A percentile compares a stretch with the other conserved stretches of the same genome.
phyloP scores from a whole-genome alignment of 345 rosid species.

The Eutrema yunnanense region DNA sequence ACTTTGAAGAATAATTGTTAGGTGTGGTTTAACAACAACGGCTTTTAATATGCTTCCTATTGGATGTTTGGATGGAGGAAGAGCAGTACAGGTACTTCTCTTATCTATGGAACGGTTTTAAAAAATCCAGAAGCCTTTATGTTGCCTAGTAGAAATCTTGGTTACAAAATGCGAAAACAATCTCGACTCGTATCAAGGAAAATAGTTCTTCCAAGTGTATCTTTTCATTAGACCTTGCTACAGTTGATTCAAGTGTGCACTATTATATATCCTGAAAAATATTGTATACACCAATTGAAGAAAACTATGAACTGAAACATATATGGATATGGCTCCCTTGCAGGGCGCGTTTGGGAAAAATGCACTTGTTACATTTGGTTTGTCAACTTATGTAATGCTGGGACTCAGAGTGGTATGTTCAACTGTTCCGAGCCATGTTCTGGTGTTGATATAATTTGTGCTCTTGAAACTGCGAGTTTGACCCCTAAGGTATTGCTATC shows the following conservation, averaged over 20 bases:
- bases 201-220: background rate
- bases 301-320: background rate
- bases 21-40: slow-evolving; percentile 96
- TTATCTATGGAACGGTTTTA: background rate
- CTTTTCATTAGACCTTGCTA: background rate
- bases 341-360: slow-evolving; percentile 87
- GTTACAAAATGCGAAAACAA: background rate
- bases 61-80: slow-evolving; percentile 96
- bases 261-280: background rate
- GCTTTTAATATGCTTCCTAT: slow-evolving; percentile 96
- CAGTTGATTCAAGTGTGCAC: background rate
- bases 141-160: background rate
- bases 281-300: background rate
- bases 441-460: background rate
- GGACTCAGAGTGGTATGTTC: slow-evolving; percentile 84
- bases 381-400: slow-evolving; percentile 74
- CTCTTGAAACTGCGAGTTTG: background rate
- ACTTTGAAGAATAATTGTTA: slow-evolving; percentile 25
- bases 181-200: background rate
- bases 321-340: background rate
- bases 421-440: background rate
- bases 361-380: slow-evolving; percentile 61
- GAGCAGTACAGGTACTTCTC: slow-evolving; percentile 75
- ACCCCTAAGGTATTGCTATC: background rate
- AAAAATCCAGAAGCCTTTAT: background rate